Evolutionary conservation across 2,329 filamentous ascomycete genomes (phyloP).

Genomic region (Fusarium dimerum): DNA sequence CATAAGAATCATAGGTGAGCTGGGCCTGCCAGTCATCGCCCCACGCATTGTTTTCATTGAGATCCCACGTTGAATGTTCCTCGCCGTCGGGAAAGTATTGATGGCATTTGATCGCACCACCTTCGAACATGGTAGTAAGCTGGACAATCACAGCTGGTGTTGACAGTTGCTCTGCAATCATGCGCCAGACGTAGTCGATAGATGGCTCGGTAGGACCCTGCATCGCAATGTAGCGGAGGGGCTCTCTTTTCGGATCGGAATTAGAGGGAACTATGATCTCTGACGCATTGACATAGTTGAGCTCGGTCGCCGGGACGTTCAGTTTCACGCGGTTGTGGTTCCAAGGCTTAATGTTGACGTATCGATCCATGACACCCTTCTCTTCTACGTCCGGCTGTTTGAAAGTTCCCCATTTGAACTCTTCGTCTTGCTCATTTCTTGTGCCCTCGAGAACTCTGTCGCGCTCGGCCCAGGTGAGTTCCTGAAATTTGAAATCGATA

Average conservation of each 20-base stretch:
- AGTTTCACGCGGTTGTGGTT: slow-evolving; percentile 82
- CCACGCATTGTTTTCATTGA: slow-evolving; percentile 67
- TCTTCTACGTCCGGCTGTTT: slow-evolving; percentile 35
- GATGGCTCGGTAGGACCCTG: slow-evolving; percentile 82
- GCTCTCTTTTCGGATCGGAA: slow-evolving; percentile 38
- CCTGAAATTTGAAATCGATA: slow-evolving; percentile 52
- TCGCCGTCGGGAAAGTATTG: slow-evolving; percentile 76
- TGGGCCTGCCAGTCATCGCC: slow-evolving; percentile 67
- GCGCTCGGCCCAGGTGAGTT: slow-evolving; percentile 56
- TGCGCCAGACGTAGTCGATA: slow-evolving; percentile 87
- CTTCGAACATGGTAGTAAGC: slow-evolving; percentile 87
- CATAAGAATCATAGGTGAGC: slow-evolving; percentile 65
- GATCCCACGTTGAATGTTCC: slow-evolving; percentile 52
- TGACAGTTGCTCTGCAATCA: slow-evolving; percentile 78
- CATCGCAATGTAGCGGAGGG: slow-evolving; percentile 80
- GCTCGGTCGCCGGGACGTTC: slow-evolving; percentile 69
- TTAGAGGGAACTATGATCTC: slow-evolving; percentile 60
- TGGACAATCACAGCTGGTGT: slow-evolving; percentile 85
- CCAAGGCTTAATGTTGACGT: slow-evolving; percentile 88
- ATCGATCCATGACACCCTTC: slow-evolving; percentile 67
- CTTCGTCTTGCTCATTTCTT: slow-evolving; percentile 36
- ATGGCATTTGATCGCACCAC: slow-evolving; percentile 77
- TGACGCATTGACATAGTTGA: slow-evolving; percentile 84
- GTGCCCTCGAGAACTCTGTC: slow-evolving; percentile 44
- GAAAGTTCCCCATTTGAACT: slow-evolving; percentile 38